phyloP scores from a whole-genome alignment of 1,284 basidiomycete species.

The Lentinus polychrous region DNA sequence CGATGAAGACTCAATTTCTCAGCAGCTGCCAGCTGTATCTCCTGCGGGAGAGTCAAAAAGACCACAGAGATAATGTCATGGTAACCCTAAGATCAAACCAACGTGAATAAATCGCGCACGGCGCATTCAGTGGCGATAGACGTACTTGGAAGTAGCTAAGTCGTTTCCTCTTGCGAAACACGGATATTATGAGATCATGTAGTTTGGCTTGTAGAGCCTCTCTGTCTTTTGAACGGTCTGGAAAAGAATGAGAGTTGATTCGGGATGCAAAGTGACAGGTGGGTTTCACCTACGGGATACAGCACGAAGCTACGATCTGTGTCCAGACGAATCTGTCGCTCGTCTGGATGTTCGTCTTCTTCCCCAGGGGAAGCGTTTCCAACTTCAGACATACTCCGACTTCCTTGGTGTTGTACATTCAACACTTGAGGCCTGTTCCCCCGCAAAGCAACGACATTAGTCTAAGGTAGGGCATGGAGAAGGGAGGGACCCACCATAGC shows the following conservation, averaged over 20 bases:
- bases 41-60: slow-evolving; percentile 69
- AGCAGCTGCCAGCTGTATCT: slow-evolving; percentile 48
- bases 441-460: slow-evolving; percentile 13
- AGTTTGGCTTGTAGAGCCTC: slow-evolving; percentile 59
- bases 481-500: slow-evolving; percentile 45
- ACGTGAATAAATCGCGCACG: not conserved
- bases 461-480: slow-evolving; percentile 1
- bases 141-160: slow-evolving; percentile 83
- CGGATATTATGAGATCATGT: slow-evolving; percentile 65
- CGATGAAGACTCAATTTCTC: slow-evolving; percentile 78
- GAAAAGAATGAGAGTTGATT: slow-evolving; percentile 4
- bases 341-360: slow-evolving; percentile 56
- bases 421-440: slow-evolving; percentile 17
- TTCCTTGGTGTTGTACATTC: slow-evolving; percentile 9
- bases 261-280: slow-evolving; percentile 16
- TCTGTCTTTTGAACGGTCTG: slow-evolving; percentile 21
- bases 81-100: slow-evolving; percentile 55
- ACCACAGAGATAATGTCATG: slow-evolving; percentile 89
- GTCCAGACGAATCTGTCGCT: slow-evolving; percentile 80
- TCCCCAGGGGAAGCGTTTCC: too few relatives aligned
- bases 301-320: slow-evolving; percentile 86
- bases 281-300: slow-evolving; percentile 73
- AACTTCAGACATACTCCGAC: not conserved
- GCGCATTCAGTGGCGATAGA: slow-evolving; percentile 1
- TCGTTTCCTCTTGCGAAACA: slow-evolving; percentile 68